Evolutionary conservation across 768 basidiomycete species (phyloP).

Genomic region (Amanita thiersii): DNA sequence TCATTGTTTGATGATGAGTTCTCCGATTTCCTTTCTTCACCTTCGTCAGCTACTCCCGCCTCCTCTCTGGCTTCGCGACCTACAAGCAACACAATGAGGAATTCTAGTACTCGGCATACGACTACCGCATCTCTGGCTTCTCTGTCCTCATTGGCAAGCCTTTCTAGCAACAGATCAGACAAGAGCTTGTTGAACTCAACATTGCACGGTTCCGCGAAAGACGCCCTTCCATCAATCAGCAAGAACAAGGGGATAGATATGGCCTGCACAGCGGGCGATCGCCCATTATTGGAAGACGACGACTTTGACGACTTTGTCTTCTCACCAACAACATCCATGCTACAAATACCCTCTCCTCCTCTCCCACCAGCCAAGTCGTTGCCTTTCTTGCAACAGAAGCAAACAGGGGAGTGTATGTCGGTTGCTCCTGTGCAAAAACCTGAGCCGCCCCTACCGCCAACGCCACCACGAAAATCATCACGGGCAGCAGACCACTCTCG

Average conservation of each 20-base stretch:
- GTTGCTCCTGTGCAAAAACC: conserved; percentile 11
- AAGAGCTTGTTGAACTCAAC: conserved; percentile 5
- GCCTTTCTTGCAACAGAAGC: conserved; percentile 10
- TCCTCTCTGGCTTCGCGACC: background rate
- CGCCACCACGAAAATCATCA: conserved; percentile 20
- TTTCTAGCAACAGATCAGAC: conserved; percentile 14
- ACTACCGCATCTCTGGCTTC: conserved; percentile 11
- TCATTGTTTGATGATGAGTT: conserved; percentile 38
- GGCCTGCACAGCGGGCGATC: background rate
- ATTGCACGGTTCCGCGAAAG: background rate
- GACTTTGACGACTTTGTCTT: conserved; percentile 43
- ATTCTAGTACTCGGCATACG: background rate
- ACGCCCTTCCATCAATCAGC: background rate
- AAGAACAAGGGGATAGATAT: background rate
- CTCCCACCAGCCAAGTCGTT: conserved; percentile 25
- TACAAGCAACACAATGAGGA: background rate
- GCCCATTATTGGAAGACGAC: conserved; percentile 15
- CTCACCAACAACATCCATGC: conserved; percentile 13
- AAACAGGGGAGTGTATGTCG: too few relatives aligned
- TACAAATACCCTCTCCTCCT: conserved; percentile 37
- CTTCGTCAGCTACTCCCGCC: conserved; percentile 4
- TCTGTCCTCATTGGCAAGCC: conserved; percentile 15
- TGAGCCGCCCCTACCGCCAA: conserved; percentile 9
- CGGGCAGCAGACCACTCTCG: conserved; percentile 44
- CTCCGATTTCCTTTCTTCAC: conserved; percentile 28